A percentile compares a stretch with the other conserved stretches of the same genome.
Conservation (phyloP, 192 early-diverging fungal species). For the Backusella circina region DNA sequence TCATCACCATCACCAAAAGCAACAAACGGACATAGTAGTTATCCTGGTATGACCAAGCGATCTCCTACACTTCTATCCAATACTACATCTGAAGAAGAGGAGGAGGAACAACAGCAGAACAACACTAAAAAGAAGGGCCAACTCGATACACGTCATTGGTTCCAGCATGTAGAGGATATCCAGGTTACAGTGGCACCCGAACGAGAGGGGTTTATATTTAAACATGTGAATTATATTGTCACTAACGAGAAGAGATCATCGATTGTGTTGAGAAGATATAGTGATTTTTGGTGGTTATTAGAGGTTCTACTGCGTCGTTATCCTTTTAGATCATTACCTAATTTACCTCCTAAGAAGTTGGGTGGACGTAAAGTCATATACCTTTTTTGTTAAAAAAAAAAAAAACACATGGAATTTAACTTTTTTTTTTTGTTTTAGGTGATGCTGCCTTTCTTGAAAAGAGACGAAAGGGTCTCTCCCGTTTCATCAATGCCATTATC, state of each 20-base stretch:
- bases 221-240: slow-evolving; percentile 87
- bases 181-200: slow-evolving; percentile 51
- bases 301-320: slow-evolving; percentile 76
- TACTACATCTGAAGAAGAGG: neutral
- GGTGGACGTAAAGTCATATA: slow-evolving; percentile 51
- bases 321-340: slow-evolving; percentile 76
- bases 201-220: slow-evolving; percentile 61
- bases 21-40: slow-evolving; percentile 42
- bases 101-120: neutral
- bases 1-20: neutral
- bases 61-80: neutral
- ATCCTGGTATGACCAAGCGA: slow-evolving; percentile 5
- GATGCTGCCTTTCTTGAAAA: slow-evolving; percentile 69
- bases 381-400: no score
- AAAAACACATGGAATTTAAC: no score
- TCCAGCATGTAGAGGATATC: slow-evolving; percentile 52
- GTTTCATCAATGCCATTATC: slow-evolving; percentile 72
- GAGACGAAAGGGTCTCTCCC: slow-evolving; percentile 61
- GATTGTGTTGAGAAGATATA: slow-evolving; percentile 78
- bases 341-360: slow-evolving; percentile 85
- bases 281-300: slow-evolving; percentile 89
- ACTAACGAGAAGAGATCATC: slow-evolving; percentile 60
- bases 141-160: slow-evolving; percentile 50
- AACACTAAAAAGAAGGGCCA: neutral
- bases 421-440: slow-evolving; percentile 27